Evolutionary conservation across 139 green algal genomes (phyloP).

Genomic region (Tetratostichococcus sp.): DNA sequence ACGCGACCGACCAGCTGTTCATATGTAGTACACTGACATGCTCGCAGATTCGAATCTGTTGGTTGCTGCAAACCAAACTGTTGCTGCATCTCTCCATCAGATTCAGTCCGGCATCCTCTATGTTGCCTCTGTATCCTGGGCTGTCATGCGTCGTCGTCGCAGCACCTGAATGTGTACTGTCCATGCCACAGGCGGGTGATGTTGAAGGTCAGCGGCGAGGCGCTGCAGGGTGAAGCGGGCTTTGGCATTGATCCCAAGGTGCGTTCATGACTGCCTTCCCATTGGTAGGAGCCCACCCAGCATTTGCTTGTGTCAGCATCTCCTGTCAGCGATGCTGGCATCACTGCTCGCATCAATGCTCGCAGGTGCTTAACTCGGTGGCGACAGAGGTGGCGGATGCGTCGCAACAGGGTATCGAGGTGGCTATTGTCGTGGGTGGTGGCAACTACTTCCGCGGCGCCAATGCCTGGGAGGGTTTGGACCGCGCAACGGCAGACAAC

Average conservation of each 20-base stretch:
- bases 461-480: conserved; percentile 72
- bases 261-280: not conserved
- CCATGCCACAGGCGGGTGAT: conserved; percentile 60
- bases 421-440: conserved; percentile 94
- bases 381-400: conserved; percentile 79
- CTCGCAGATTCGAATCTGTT: too few species aligned
- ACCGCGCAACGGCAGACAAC: conserved; percentile 92
- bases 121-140: too few species aligned
- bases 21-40: too few species aligned
- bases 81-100: too few species aligned
- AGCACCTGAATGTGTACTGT: not conserved
- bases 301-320: too few species aligned
- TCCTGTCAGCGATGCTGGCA: too few species aligned
- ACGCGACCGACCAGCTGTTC: too few species aligned
- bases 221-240: conserved; percentile 68
- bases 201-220: conserved; percentile 92
- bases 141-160: not conserved
- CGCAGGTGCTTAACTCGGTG: conserved; percentile 68
- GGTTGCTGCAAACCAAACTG: too few species aligned
- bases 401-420: conserved; percentile 48
- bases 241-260: conserved; percentile 83
- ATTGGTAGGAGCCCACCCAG: too few species aligned
- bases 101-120: too few species aligned
- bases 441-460: conserved; percentile 95
- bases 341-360: not conserved